phyloP scores from a whole-genome alignment of 148 eudicot genomes.

The Rheum nobile region DNA sequence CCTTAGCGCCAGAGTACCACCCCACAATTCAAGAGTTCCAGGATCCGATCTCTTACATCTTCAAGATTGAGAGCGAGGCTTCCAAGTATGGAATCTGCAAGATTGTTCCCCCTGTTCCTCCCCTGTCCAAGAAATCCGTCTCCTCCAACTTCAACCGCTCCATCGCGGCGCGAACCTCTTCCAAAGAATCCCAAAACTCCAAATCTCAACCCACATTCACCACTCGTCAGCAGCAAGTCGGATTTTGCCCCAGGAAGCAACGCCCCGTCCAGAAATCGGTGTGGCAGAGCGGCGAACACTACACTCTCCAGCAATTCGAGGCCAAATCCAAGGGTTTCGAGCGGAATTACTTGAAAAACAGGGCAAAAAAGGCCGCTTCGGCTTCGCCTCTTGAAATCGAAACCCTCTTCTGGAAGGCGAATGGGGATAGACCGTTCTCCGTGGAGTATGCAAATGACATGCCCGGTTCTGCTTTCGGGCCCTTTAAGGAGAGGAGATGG shows the following conservation, averaged over 20 bases:
- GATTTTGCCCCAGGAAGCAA: slow-evolving; percentile 89
- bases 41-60: slow-evolving; percentile 92
- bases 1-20: slow-evolving; percentile 88
- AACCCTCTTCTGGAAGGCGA: slow-evolving; percentile 86
- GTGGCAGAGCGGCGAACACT: slow-evolving; percentile 85
- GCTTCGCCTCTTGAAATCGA: slow-evolving; percentile 52
- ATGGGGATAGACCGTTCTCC: slow-evolving; percentile 62
- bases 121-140: slow-evolving; percentile 38
- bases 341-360: slow-evolving; percentile 41
- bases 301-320: slow-evolving; percentile 59
- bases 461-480: slow-evolving; percentile 83
- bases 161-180: slow-evolving; percentile 20
- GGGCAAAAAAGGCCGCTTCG: slow-evolving; percentile 30
- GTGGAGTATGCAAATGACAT: slow-evolving; percentile 98
- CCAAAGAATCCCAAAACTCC: slow-evolving; percentile 14
- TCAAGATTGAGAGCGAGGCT: slow-evolving; percentile 85
- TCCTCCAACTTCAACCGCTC: slow-evolving; percentile 54
- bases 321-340: slow-evolving; percentile 70
- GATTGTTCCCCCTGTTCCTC: slow-evolving; percentile 75
- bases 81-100: slow-evolving; percentile 84
- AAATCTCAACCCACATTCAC: slow-evolving; percentile 49
- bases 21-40: slow-evolving; percentile 82
- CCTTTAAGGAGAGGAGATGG: slow-evolving; percentile 18
- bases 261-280: slow-evolving; percentile 79
- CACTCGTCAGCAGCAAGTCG: slow-evolving; percentile 85